Base-by-base conservation (phyloP, 345 rosid species). In the Pistacia integerrima region DNA sequence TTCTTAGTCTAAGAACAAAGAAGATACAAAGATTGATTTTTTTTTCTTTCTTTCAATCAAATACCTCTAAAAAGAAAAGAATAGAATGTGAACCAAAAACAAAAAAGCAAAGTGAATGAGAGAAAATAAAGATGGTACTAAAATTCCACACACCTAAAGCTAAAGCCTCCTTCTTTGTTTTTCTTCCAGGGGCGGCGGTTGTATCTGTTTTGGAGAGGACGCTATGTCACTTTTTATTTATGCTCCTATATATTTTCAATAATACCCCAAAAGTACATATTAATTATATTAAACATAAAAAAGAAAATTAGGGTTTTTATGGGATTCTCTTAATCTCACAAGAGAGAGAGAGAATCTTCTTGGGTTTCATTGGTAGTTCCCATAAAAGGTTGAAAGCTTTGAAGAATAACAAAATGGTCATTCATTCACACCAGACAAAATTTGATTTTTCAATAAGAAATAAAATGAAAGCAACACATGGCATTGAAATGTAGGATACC, bases 141-240 rank as follows among this genome's bases (percentile, higher is more conserved):
- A n/a, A 60, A 44, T 59, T 60, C 56, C 67, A 36, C 30, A 58
- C n/a, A n/a, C 75, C 58, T 18, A 30, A 49, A 20, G 33, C 17
- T 8, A 57, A 25, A 12, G 8, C 64, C 14, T 54, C 17, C 33
- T 22, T 46, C 25, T 52, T 52, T 60, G 66, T 63, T 28, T 73
- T 73, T 62, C 76, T 12, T 35, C n/a, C 62, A 1, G 63, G 20
- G 77, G 77, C 64, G 70, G 77, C 77, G 77, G 77, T 22, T 16
- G 33, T 30, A 30, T 30, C 33, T 30, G 16, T 36, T n/a, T 49
- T 61, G 18, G 64, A 25, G 16, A 20, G 12, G 18, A 11, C 0
- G 4, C 5, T 38, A 25, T 0, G 0, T n/a, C 33, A n/a, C n/a
- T 4, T 35, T 56, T 56, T 70, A 36, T 70, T 57, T 38, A 70